Percentiles rank a stretch among this genome's conserved stretches.
Evolutionary conservation across 2,329 filamentous ascomycete species (phyloP).

Genomic region (Cladophialophora carrionii): DNA sequence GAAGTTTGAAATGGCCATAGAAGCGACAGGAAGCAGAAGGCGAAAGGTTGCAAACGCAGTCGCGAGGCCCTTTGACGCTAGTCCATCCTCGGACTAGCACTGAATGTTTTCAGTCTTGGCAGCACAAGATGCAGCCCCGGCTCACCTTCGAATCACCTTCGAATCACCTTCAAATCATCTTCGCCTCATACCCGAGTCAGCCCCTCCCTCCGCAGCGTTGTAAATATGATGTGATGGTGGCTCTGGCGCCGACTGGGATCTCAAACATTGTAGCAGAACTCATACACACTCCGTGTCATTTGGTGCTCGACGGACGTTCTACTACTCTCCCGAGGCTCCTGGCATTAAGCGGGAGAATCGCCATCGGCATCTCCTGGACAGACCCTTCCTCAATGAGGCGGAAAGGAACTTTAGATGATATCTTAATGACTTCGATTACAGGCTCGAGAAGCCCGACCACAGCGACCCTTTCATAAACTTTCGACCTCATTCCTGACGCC

Average conservation of each 20-base stretch:
- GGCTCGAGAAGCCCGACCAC: background rate
- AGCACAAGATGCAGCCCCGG: background rate
- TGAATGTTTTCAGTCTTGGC: background rate
- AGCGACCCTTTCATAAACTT: background rate
- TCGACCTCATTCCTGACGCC: background rate
- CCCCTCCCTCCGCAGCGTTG: background rate
- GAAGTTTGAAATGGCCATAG: constrained; percentile 13
- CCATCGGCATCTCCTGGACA: background rate
- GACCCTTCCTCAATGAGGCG: background rate
- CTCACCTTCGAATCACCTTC: background rate
- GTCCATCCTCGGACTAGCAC: background rate
- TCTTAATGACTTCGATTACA: background rate
- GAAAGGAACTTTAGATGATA: background rate
- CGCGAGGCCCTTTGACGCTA: constrained; percentile 1
- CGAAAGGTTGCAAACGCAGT: constrained; percentile 25
- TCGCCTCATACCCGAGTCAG: too few species aligned
- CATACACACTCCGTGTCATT: background rate
- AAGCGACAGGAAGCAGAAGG: constrained; percentile 17
- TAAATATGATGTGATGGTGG: background rate
- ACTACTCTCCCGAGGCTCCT: background rate
- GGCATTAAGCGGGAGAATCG: background rate
- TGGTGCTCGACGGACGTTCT: background rate
- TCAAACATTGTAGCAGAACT: background rate
- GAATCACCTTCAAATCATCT: background rate
- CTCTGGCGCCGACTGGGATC: background rate